phyloP scores from a whole-genome alignment of 2,329 filamentous ascomycete genomes.

The Calonectria pseudoreteaudii region DNA sequence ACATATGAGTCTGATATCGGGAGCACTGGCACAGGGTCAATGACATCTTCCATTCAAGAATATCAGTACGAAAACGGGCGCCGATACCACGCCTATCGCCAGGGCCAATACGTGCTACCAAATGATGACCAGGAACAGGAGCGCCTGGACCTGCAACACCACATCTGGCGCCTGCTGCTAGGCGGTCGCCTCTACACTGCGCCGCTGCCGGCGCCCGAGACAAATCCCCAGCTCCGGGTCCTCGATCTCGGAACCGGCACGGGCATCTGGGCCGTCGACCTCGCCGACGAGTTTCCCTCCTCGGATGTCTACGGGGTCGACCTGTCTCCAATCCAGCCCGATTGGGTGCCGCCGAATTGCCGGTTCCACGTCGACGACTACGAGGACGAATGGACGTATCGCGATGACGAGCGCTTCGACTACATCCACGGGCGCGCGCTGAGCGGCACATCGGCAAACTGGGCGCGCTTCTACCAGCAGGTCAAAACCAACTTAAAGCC shows the following conservation, averaged over 20 bases:
- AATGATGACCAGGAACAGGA: conserved; percentile 51
- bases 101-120: conserved; percentile 44
- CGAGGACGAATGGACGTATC: conserved; percentile 58
- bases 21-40: conserved; percentile 46
- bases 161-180: conserved; percentile 45
- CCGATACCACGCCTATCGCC: conserved; percentile 48
- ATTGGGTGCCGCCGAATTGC: conserved; percentile 69
- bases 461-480: conserved; percentile 47
- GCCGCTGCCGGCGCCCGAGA: conserved; percentile 40
- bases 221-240: conserved; percentile 50
- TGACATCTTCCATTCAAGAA: conserved; percentile 57
- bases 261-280: conserved; percentile 71
- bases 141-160: conserved; percentile 52
- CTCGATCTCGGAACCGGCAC: conserved; percentile 72
- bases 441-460: conserved; percentile 48
- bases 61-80: conserved; percentile 51
- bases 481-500: conserved; percentile 46
- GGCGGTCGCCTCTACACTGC: conserved; percentile 39
- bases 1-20: conserved; percentile 49
- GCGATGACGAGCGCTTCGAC: conserved; percentile 47
- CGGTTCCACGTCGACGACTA: conserved; percentile 75
- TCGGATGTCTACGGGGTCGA: conserved; percentile 61
- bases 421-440: conserved; percentile 53
- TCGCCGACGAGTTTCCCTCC: conserved; percentile 60
- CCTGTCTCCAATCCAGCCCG: conserved; percentile 69